Evolutionary conservation across 306 rosid species (phyloP).

Genomic region (Gillenia trifoliata): DNA sequence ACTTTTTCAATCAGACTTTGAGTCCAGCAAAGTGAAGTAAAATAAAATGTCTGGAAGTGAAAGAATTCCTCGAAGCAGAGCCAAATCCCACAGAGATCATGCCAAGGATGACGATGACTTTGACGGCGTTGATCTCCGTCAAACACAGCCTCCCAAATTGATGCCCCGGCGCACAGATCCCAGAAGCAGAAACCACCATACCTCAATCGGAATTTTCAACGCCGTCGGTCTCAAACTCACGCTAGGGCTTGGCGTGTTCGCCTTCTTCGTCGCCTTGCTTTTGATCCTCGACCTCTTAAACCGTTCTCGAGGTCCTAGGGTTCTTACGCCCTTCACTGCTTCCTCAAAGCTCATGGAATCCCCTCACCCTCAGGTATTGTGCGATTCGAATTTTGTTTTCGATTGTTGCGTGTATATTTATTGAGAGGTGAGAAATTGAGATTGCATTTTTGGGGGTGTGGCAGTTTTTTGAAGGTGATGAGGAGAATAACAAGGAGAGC

Average conservation of each 20-base stretch:
- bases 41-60: conserved; percentile 50
- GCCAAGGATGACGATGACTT: neutral
- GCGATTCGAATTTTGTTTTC: too few relatives aligned
- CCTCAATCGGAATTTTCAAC: conserved; percentile 42
- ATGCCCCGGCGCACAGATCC: conserved; percentile 20
- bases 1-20: too few relatives aligned
- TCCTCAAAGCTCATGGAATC: conserved; percentile 56
- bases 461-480: conserved; percentile 85
- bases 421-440: too few relatives aligned
- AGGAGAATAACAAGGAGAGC: conserved; percentile 53
- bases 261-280: conserved; percentile 47
- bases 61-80: conserved; percentile 51
- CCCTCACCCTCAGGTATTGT: conserved; percentile 69
- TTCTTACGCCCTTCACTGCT: conserved; percentile 72
- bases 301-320: conserved; percentile 29
- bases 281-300: conserved; percentile 40
- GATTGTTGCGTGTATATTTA: neutral
- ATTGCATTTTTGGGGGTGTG: neutral
- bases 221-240: conserved; percentile 39
- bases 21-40: neutral
- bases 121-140: conserved; percentile 21
- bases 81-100: conserved; percentile 30
- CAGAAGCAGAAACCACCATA: conserved; percentile 27
- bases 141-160: conserved; percentile 2
- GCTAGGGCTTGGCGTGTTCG: conserved; percentile 41